Base-by-base conservation (phyloP, 139 green algal species). In the Coelastrella sp. region DNA sequence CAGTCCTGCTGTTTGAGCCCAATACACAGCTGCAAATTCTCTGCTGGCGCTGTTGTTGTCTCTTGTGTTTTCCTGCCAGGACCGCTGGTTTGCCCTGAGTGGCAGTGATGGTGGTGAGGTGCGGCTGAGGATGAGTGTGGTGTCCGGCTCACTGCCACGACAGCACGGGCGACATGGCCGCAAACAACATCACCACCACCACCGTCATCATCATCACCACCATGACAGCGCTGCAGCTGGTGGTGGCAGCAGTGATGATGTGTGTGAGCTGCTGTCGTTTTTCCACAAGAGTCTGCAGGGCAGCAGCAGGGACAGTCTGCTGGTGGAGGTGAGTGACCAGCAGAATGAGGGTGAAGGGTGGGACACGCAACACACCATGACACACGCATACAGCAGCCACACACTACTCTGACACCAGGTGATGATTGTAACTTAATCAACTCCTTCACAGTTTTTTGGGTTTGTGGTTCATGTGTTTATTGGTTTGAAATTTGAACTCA, bases 31-130 rank as follows among this genome's bases (percentile, higher is more conserved):
- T 76, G 68, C 68, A 27, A 8, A 15, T 49, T 49, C 35, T 4
- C 35, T 4, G 35, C 35, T 49, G 35, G 35, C 25, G 12, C 17
- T 61, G 15, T 49, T 65, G 78, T 49, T 83, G 78, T 49, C 35
- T 17, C 24, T 25, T 10, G n/a, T 27, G n/a, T n/a, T 17, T 76
- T 24, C 15, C 24, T 35, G 68, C 7, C 85, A 93, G 91, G 93
- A 95, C 79, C 93, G 91, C 9, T 95, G 93, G 93, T n/a, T 91
- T 24, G 89, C 90, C 4, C 84, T 95, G 20, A 78, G n/a, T 19
- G 93, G 91, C 14, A 89, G 57, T 7, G 91, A 92, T 6, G 82
- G 74, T 17, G 93, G 87, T 17, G 90, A 92, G 74, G 58, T 95
- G 56, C 79, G 93, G 17, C 84, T 95, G 68, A 91, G 93, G 6